Evolutionary conservation across 2,329 filamentous ascomycete genomes (phyloP), one percentile per base, ranked within the genome.

Genomic region (Cercospora beticola): DNA sequence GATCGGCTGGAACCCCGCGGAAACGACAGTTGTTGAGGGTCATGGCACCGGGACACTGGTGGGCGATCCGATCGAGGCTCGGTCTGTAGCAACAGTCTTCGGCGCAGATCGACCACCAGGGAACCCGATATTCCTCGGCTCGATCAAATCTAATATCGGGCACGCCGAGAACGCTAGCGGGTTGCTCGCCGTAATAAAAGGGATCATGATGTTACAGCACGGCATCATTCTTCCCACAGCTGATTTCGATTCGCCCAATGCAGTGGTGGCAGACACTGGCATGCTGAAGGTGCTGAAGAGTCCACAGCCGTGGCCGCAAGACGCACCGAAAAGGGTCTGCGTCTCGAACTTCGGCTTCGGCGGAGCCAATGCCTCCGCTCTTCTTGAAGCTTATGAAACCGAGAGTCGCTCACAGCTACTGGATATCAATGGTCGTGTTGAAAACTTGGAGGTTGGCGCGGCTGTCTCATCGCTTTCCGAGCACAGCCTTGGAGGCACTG

Each of bases 121-220:
- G 9, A 40, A 58, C n/a, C 52, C 54, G 72, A 28, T 76, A 63
- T 10, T 64, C 49, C 70, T 79, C 4, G 78, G 77, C 10, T 75
- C 74, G 0, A 72, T 78, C 46, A 79, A 79, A 60, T 74, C 73
- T 5, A 76, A 78, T 14, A 60, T 79, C 14, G 85, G 85, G 16
- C 85, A 87, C 69, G 82, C 82, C 0, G 85, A 86, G 72, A 82
- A 82, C 10, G 80, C 82, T 0, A 83, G 83, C 1, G 85, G 85
- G 0, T 72, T 86, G 9, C 83, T 84, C 0, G 82, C 83, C 7
- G 64, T 86, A 7, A 76, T 86, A 21, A 82, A 82, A 63, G 56
- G 14, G n/a, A 33, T 62, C 0, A 23, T 70, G 21, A 49, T 49
- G 36, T 16, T 70, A 23, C 28, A 68, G 49, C 28, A 59, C 5